Evolutionary conservation across 2,329 filamentous ascomycete genomes (phyloP).

Genomic region (Penicillium sp.): DNA sequence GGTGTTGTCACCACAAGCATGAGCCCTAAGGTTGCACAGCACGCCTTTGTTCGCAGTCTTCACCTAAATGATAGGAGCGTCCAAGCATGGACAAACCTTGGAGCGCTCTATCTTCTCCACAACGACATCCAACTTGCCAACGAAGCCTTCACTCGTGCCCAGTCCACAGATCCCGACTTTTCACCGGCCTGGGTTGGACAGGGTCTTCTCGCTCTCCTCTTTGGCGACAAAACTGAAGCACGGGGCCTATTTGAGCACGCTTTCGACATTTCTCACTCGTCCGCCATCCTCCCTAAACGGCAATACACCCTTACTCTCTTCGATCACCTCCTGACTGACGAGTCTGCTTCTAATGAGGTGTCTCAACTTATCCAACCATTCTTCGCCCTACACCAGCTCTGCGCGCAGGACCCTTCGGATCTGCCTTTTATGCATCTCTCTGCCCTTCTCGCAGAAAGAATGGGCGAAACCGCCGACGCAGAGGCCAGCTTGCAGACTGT

Average conservation of each 20-base stretch:
- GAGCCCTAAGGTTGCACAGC: conserved; percentile 86
- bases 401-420: conserved; percentile 70
- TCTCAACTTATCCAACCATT: conserved; percentile 76
- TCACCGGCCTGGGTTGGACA: conserved; percentile 94
- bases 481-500: conserved; percentile 67
- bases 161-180: conserved; percentile 93
- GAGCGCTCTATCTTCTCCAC: conserved; percentile 81
- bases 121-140: conserved; percentile 86
- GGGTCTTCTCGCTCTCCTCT: conserved; percentile 78
- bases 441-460: conserved; percentile 80
- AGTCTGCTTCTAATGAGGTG: conserved; percentile 58
- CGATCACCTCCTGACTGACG: conserved; percentile 71
- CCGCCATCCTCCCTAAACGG: conserved; percentile 71
- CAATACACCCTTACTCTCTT: conserved; percentile 83
- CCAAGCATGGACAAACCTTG: conserved; percentile 87
- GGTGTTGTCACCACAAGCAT: conserved; percentile 87
- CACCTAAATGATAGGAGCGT: conserved; percentile 88
- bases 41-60: conserved; percentile 89
- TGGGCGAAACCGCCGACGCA: conserved; percentile 68
- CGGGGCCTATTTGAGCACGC: conserved; percentile 88
- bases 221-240: conserved; percentile 76
- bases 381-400: conserved; percentile 84
- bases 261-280: conserved; percentile 85
- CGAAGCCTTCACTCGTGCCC: conserved; percentile 84
- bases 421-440: conserved; percentile 76